Evolutionary conservation across 352 stramenopile species (phyloP), one percentile per base, ranked within the genome.

Genomic region (Phytophthora brassicae): DNA sequence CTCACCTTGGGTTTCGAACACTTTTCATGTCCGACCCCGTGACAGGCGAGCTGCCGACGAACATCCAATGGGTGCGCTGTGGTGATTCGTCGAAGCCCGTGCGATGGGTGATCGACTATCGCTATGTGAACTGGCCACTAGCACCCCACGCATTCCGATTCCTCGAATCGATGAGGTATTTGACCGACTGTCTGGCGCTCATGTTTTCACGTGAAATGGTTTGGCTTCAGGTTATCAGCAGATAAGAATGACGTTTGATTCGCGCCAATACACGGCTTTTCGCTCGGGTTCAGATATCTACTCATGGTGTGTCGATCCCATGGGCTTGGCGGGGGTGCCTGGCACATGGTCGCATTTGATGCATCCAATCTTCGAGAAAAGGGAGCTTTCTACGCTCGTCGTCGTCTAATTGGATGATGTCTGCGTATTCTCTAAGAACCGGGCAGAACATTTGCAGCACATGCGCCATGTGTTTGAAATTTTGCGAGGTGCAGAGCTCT

Each of bases 291-390:
- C 54, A 6, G 72, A 77, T 38, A 77, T 65, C 12, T 72, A 75
- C 38, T 56, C 77, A n/a, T 77, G 68, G 67, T 71, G 58, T 20
- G 62, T 76, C 6, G 66, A 58, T 5, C 68, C 62, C 0, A 78
- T 81, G 61, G 66, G 66, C 3, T 22, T 81, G 5, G 53, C 45
- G 8, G n/a, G n/a, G n/a, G n/a, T n/a, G n/a, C n/a, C n/a, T n/a
- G n/a, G n/a, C n/a, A n/a, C n/a, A n/a, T n/a, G n/a, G n/a, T n/a
- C n/a, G n/a, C n/a, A n/a, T n/a, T n/a, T n/a, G n/a, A n/a, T n/a
- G n/a, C n/a, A n/a, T n/a, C n/a, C n/a, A n/a, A n/a, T n/a, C n/a
- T n/a, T n/a, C n/a, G n/a, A n/a, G n/a, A n/a, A n/a, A n/a, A n/a
- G n/a, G n/a, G n/a, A n/a, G n/a, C n/a, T n/a, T n/a, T n/a, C n/a